Base-by-base conservation (phyloP, 176 grass and related monocot species). In the Puya raimondii region DNA sequence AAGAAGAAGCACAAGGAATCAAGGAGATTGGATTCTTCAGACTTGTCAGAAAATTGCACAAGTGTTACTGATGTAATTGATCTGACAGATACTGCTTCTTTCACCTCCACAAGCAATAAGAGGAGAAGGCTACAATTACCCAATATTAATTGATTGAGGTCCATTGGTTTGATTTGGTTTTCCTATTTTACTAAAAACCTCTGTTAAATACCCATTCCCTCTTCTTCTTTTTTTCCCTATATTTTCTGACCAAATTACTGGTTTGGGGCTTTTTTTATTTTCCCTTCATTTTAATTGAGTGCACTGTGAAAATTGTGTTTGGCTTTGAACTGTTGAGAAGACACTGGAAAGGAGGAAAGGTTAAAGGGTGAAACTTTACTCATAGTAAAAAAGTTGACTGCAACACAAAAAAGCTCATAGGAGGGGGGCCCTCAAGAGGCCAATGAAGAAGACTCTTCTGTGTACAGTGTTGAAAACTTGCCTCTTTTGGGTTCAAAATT, bases 71-170 rank as follows among this genome's bases (percentile, higher is more conserved):
- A 69, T 49, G 65, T 14, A 51, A 59, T 49, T 50, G 68, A 53
- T 51, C 12, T 70, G 13, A 23, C 26, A 18, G 65, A 77, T 22
- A 26, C 51, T 22, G 49, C 64, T 12, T 57, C 50, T 17, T 56
- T 67, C 22, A 67, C 50, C 25, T 12, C 18, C 2, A 53, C 49
- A 53, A 56, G 63, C 42, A 57, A 68, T 52, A 77, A 69, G 27
- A 77, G 75, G 51, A 77, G 66, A 48, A 77, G 65, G 17, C 25
- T 77, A 20, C 53, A 63, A 12, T 29, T 77, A 47, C 50, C 49
- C 14, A 6, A 53, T 6, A 48, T 56, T 51, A 15, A 48, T 12
- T 51, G 29, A 48, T 12, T 51, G 29, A 25, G 52, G 13, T 47
- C 16, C 27, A 67, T 68, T 21, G 20, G 26, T 50, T 69, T 54